These are phyloP conservation scores for Rutstroemia sp. DNA, from an alignment of 2,329 filamentous ascomycete species.

Conservation along the genomic window DNA sequence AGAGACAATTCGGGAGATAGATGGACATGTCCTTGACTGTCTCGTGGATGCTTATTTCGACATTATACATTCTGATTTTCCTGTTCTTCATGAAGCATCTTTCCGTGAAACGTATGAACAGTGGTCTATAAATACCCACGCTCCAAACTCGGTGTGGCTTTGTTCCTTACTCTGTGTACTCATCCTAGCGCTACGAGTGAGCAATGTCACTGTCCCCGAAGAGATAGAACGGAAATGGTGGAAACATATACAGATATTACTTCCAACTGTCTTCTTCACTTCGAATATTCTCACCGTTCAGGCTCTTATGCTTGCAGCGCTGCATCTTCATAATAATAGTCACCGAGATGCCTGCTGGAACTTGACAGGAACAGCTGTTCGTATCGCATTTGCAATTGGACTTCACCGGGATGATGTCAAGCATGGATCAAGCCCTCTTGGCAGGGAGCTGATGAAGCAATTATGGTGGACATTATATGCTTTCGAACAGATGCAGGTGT, in stretches of 20 bases:
- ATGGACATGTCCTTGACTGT: conserved; percentile 26
- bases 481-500: conserved; percentile 35
- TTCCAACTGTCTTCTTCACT: conserved; percentile 36
- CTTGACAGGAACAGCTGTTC: conserved; percentile 35
- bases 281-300: conserved; percentile 36
- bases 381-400: conserved; percentile 38
- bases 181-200: conserved; percentile 33
- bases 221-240: conserved; percentile 36
- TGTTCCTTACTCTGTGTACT: conserved; percentile 36
- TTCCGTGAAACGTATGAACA: conserved; percentile 35
- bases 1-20: conserved; percentile 23
- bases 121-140: conserved; percentile 19
- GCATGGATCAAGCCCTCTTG: conserved; percentile 29
- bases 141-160: conserved; percentile 29
- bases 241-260: conserved; percentile 33
- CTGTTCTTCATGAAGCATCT: conserved; percentile 36
- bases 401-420: conserved; percentile 36
- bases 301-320: conserved; percentile 35
- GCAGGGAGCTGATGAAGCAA: conserved; percentile 26
- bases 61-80: conserved; percentile 36
- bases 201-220: conserved; percentile 28
- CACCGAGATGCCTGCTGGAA: conserved; percentile 37
- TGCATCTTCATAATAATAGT: conserved; percentile 39
- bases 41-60: conserved; percentile 36
- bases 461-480: conserved; percentile 32